Percentiles rank a stretch among this genome's conserved stretches.
Conservation (phyloP, 768 basidiomycete genomes). For the Boletus rufocinnamomeus region DNA sequence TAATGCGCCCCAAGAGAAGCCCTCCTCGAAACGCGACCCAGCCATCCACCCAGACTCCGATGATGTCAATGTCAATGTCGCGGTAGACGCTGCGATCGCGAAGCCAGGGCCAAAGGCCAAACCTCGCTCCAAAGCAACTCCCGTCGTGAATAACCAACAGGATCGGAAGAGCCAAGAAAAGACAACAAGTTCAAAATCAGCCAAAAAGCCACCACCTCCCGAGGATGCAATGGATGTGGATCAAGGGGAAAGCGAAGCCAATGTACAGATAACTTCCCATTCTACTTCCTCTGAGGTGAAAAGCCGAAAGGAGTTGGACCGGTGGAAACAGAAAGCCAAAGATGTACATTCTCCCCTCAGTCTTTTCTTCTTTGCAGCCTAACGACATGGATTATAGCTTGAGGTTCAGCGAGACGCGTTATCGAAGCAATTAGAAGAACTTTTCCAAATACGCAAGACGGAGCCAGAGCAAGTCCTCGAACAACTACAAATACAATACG, state of each 20-base stretch:
- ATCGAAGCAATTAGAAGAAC: conserved; percentile 57
- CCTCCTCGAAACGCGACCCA: conserved; percentile 18
- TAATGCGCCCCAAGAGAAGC: conserved; percentile 16
- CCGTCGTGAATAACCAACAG: conserved; percentile 6
- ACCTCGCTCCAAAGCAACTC: conserved; percentile 15
- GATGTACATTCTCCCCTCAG: conserved; percentile 18
- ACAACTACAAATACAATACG: conserved; percentile 50
- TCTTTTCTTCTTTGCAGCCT: not conserved
- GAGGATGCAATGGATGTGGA: conserved; percentile 22
- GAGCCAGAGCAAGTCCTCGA: conserved; percentile 62
- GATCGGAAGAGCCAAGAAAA: conserved; percentile 15
- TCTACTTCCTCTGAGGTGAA: conserved; percentile 16
- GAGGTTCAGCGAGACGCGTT: conserved; percentile 49
- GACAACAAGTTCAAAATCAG: conserved; percentile 9
- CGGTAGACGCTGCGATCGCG: not conserved
- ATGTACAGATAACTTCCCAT: conserved; percentile 5
- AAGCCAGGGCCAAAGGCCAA: conserved; percentile 22
- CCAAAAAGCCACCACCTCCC: conserved; percentile 3
- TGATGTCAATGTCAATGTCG: not conserved
- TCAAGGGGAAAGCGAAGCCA: conserved; percentile 2
- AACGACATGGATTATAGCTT: conserved; percentile 21
- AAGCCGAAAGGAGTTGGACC: conserved; percentile 29
- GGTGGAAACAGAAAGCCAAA: conserved; percentile 34
- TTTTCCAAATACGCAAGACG: conserved; percentile 57
- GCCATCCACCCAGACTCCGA: not conserved